phyloP scores from a whole-genome alignment of 495 filamentous ascomycete genomes.

The Peziza echinospora region DNA sequence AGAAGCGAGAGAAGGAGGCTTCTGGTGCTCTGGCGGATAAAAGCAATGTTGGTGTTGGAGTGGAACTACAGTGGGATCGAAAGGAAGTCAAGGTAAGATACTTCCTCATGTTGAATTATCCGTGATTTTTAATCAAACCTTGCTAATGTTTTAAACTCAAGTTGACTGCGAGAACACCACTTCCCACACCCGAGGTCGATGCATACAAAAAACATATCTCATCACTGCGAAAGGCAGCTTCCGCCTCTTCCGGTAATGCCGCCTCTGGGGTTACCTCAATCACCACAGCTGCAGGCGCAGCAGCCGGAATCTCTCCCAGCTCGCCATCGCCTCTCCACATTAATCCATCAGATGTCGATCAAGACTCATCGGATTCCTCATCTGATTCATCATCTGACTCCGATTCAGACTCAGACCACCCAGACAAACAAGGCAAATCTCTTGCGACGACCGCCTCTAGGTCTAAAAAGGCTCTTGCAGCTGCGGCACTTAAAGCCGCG shows the following conservation, averaged over 20 bases:
- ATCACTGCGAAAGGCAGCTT: not conserved
- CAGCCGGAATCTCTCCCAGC: too few relatives aligned
- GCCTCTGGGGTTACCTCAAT: too few relatives aligned
- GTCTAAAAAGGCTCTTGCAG: constrained; percentile 35
- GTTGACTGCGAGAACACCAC: not conserved
- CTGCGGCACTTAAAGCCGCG: constrained; percentile 9
- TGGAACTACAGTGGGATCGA: not conserved
- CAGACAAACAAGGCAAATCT: constrained; percentile 50
- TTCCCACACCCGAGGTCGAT: not conserved
- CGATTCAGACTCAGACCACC: constrained; percentile 27
- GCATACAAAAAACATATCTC: not conserved
- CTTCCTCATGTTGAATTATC: not conserved
- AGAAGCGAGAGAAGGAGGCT: constrained; percentile 11
- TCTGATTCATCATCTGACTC: too few relatives aligned
- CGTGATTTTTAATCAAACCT: not conserved
- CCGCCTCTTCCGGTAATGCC: too few relatives aligned
- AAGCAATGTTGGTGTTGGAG: not conserved
- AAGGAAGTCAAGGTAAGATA: not conserved
- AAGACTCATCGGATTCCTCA: too few relatives aligned
- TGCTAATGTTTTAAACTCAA: too few relatives aligned
- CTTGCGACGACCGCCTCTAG: constrained; percentile 73
- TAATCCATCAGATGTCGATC: too few relatives aligned
- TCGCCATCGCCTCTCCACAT: too few relatives aligned
- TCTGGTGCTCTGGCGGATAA: too few relatives aligned
- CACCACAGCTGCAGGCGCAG: too few relatives aligned